Evolutionary conservation across 2,329 filamentous ascomycete genomes (phyloP), one percentile per base, ranked within the genome.

Genomic region (Colletotrichum tofieldiae): DNA sequence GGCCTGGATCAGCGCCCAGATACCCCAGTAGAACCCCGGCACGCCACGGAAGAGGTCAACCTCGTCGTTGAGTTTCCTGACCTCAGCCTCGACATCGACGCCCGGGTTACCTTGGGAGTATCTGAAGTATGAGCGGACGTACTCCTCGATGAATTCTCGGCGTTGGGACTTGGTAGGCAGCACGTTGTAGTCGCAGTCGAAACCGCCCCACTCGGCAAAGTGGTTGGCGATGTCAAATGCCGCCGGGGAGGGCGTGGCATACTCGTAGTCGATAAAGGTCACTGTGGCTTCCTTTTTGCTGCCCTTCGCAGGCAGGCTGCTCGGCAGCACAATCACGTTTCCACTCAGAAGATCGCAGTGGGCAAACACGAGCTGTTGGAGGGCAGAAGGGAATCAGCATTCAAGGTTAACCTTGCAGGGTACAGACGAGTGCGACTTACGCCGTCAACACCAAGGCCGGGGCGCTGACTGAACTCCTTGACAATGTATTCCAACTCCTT

Each of bases 181-280:
- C 76, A 93, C 92, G 77, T 85, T 90, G 84, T 93, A 95, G 82
- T 98, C 95, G 86, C 96, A 99, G 77, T 97, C 94, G 79, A 98
- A 98, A 69, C 96, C 96, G 72, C 93, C 95, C 96, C 96, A 99
- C 84, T 99, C 96, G 59, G 96, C 95, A 80, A 99, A 98, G 86
- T 99, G 96, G 84, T 99, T 99, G 62, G 96, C 93, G 77, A 99
- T 92, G 81, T 99, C 96, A 83, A 99, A 99, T 2, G 96, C 95
- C 5, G 95, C 95, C 1, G 96, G 96, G 0, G 95, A 96, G 2
- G 96, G 95, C 5, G 94, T 96, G 18, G 95, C 95, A 82, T 99
- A 99, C 82, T 99, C 96, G 85, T 98, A 99, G 84, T 99, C 96
- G 81, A 99, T 99, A 83, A 99, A 98, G 79, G 90, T 90, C 67